Percentiles rank a stretch among this genome's conserved stretches.
phyloP scores from a whole-genome alignment of 148 eudicot species.

The Fagopyrum homotropicum region DNA sequence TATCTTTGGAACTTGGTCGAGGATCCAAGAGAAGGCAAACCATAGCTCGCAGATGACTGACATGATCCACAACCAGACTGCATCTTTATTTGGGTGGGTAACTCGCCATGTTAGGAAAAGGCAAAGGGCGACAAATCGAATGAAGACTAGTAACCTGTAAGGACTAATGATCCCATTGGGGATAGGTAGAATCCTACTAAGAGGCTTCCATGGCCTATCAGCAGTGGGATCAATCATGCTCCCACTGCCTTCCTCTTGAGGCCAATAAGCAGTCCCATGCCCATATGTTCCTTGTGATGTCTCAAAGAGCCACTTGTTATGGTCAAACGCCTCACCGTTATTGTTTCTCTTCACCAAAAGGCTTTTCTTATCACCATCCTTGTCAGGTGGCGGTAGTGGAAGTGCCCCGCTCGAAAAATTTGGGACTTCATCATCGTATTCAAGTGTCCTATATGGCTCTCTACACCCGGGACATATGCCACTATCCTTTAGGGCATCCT shows the following conservation, averaged over 20 bases:
- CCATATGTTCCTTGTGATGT: slow-evolving; percentile 9
- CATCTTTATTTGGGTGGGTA: slow-evolving; percentile 3
- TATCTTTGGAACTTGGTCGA: slow-evolving; percentile 17
- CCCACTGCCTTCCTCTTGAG: slow-evolving; percentile 13
- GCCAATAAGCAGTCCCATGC: slow-evolving; percentile 9
- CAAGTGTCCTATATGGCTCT: slow-evolving; percentile 7
- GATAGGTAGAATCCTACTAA: slow-evolving; percentile 47
- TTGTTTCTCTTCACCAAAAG: not conserved
- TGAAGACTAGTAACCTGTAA: slow-evolving; percentile 28
- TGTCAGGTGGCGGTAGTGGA: slow-evolving; percentile 2
- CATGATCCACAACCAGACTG: slow-evolving; percentile 15
- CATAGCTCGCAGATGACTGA: slow-evolving; percentile 12
- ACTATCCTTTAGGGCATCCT: slow-evolving; percentile 3
- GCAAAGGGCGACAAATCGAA: slow-evolving; percentile 1
- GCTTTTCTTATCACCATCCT: not conserved
- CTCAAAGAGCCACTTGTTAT: slow-evolving; percentile 9
- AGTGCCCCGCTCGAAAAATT: not conserved
- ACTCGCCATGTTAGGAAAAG: slow-evolving; percentile 9
- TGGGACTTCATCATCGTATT: slow-evolving; percentile 1
- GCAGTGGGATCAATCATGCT: slow-evolving; percentile 36
- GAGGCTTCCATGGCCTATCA: slow-evolving; percentile 77
- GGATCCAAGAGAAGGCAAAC: slow-evolving; percentile 13
- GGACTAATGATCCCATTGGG: slow-evolving; percentile 70
- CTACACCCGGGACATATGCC: slow-evolving; percentile 12
- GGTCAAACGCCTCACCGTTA: not conserved